phyloP scores from a whole-genome alignment of 345 rosid genomes.

The Dimocarpus longan region DNA sequence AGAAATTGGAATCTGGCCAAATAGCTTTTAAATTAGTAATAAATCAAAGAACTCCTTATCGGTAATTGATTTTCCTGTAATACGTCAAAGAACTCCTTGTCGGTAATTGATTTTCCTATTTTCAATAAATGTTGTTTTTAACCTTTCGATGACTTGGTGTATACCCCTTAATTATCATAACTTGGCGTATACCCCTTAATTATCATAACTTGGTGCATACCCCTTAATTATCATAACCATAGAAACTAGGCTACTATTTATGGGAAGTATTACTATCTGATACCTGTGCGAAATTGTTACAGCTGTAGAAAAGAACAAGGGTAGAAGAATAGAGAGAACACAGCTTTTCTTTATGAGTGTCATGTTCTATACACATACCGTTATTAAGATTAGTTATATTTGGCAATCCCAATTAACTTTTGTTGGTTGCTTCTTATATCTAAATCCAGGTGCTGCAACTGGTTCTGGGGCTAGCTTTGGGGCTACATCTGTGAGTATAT shows the following conservation, averaged over 20 bases:
- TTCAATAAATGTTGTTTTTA: neutral
- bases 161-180: neutral
- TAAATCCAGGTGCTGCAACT: constrained; percentile 54
- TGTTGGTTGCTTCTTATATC: constrained; percentile 2
- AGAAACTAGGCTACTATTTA: neutral
- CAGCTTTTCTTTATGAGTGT: neutral
- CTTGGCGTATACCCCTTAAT: neutral
- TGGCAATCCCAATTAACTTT: neutral
- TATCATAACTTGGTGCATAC: neutral
- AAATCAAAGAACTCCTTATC: neutral
- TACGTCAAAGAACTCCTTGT: neutral
- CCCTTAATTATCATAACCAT: neutral
- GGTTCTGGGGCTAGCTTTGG: constrained; percentile 91
- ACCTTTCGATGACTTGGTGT: neutral
- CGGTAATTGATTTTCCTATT: constrained; percentile 8
- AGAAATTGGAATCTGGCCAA: constrained; percentile 1
- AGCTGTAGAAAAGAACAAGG: neutral
- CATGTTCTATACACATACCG: neutral
- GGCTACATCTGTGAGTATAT: constrained; percentile 64
- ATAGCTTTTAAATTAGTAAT: neutral
- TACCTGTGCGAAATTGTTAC: neutral
- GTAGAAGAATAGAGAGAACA: neutral
- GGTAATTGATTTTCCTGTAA: constrained; percentile 8
- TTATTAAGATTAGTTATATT: constrained; percentile 1
- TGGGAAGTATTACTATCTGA: neutral